Conservation (phyloP, 257 asterid genomes). For the Solanum arcanum region DNA sequence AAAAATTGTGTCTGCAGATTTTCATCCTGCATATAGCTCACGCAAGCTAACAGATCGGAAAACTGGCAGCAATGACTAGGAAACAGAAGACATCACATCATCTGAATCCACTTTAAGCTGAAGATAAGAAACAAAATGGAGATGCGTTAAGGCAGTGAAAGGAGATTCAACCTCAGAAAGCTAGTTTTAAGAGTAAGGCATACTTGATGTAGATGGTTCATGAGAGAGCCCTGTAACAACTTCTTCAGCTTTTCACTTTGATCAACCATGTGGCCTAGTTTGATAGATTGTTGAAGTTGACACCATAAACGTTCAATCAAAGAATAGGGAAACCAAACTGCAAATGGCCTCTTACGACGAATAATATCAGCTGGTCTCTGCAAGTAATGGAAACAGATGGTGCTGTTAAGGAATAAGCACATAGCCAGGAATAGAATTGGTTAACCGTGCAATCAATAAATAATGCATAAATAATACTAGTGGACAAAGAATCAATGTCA, state of each 20-base stretch:
- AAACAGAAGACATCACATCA: slow-evolving; percentile 39
- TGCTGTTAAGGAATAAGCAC: not conserved
- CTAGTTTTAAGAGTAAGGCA: not conserved
- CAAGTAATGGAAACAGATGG: slow-evolving; percentile 12
- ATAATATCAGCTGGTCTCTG: slow-evolving; percentile 74
- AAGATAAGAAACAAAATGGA: not conserved
- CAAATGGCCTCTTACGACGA: slow-evolving; percentile 64
- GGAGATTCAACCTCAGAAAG: not conserved
- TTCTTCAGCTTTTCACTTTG: slow-evolving; percentile 75
- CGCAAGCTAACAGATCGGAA: not conserved
- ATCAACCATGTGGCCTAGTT: slow-evolving; percentile 64
- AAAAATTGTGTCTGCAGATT: not conserved
- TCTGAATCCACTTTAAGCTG: slow-evolving; percentile 86
- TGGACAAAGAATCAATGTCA: not conserved
- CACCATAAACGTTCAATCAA: slow-evolving; percentile 76
- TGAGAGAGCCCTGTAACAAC: slow-evolving; percentile 45
- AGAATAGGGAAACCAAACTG: slow-evolving; percentile 93
- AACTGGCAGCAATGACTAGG: slow-evolving; percentile 5
- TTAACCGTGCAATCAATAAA: not conserved
- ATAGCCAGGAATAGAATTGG: not conserved
- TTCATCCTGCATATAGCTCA: not conserved
- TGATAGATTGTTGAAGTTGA: slow-evolving; percentile 77
- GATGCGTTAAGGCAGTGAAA: not conserved
- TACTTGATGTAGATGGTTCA: slow-evolving; percentile 72
- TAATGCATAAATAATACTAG: not conserved